phyloP scores from a whole-genome alignment of 768 basidiomycete genomes.

The Xerocomus potaroensis region DNA sequence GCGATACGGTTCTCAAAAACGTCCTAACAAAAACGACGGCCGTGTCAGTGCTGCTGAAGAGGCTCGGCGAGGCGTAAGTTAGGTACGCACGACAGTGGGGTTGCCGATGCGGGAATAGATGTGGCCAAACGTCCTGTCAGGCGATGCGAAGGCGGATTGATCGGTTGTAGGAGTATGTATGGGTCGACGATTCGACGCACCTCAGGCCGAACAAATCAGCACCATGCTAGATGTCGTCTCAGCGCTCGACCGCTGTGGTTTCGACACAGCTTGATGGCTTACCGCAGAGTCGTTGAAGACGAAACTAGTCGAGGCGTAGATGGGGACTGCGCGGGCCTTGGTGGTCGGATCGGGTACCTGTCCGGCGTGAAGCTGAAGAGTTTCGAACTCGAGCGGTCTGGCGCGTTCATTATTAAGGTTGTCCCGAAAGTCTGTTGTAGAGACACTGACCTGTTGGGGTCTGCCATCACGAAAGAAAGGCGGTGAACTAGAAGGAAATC shows the following conservation, averaged over 20 bases:
- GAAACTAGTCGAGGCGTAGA: slow-evolving; percentile 54
- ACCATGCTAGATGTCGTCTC: slow-evolving; percentile 38
- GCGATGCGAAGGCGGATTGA: no score
- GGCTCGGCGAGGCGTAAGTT: no score
- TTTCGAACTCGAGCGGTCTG: slow-evolving; percentile 53
- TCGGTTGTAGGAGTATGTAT: not conserved
- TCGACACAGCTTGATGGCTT: not conserved
- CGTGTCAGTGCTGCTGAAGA: not conserved
- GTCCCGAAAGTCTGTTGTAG: not conserved
- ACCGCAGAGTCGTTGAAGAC: slow-evolving; percentile 54
- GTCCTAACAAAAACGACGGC: slow-evolving; percentile 34
- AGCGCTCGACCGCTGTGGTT: not conserved
- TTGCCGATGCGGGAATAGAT: slow-evolving; percentile 55
- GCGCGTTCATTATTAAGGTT: not conserved
- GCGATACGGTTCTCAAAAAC: slow-evolving; percentile 65
- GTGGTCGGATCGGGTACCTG: slow-evolving; percentile 48
- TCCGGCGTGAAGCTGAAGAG: slow-evolving; percentile 60
- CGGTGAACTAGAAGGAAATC: not conserved
- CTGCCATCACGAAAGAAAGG: slow-evolving; percentile 15
- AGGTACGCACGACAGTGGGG: slow-evolving; percentile 49
- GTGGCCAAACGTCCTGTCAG: slow-evolving; percentile 39
- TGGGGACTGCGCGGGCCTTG: slow-evolving; percentile 60
- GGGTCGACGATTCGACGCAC: slow-evolving; percentile 11
- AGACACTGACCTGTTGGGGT: slow-evolving; percentile 19
- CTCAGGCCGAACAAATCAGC: slow-evolving; percentile 51